Evolutionary conservation across 169 alveolate genomes (phyloP).

Genomic region (Ichthyophthirius multifiliis): DNA sequence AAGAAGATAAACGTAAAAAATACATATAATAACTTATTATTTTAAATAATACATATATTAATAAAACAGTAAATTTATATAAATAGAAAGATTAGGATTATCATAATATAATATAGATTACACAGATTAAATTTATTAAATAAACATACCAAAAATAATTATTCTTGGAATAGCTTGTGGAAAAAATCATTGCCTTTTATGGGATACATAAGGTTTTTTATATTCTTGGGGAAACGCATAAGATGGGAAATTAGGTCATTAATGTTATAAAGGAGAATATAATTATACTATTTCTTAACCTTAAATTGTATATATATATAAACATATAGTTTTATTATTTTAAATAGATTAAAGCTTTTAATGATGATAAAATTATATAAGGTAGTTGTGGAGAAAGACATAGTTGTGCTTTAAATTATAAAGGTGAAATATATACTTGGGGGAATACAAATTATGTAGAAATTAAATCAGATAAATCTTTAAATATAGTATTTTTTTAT

Average conservation of each 20-base stretch:
- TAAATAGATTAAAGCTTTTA: not conserved
- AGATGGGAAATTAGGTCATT: not conserved
- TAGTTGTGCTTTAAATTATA: not conserved
- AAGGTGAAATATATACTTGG: constrained; percentile 23
- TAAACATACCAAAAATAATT: not conserved
- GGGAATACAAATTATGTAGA: not conserved
- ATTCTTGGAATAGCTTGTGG: not conserved
- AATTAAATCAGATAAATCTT: not conserved
- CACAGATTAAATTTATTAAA: not conserved
- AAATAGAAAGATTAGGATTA: not conserved
- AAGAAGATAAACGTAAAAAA: not conserved
- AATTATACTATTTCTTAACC: too few relatives aligned
- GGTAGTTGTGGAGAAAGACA: constrained; percentile 20
- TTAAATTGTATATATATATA: too few relatives aligned
- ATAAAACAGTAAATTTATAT: not conserved
- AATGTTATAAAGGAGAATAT: not conserved
- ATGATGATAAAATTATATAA: not conserved
- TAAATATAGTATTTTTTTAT: not conserved
- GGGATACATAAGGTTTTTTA: not conserved
- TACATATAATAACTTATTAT: not conserved
- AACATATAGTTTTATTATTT: too few relatives aligned
- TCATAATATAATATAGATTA: not conserved
- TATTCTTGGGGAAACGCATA: constrained; percentile 2
- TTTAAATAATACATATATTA: not conserved
- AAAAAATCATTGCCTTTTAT: not conserved